Evolutionary conservation across 73 alveolate species (phyloP).

Genomic region (Halteria grandinella): DNA sequence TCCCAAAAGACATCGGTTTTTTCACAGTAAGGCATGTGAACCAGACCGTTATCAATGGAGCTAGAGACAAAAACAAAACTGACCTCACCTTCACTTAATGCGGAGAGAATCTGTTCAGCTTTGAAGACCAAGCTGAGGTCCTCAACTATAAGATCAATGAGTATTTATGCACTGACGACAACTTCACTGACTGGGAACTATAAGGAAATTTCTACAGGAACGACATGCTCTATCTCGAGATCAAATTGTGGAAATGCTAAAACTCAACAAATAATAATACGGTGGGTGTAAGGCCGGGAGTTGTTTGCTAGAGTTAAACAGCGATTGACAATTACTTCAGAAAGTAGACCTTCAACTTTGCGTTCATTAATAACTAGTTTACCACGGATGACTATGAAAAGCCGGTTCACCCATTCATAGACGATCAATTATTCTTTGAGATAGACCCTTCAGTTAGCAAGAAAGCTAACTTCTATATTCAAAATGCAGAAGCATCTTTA

Average conservation of each 20-base stretch:
- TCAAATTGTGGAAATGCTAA: slow-evolving; percentile 18
- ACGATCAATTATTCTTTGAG: background rate
- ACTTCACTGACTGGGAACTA: background rate
- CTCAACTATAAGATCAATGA: background rate
- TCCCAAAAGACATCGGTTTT: background rate
- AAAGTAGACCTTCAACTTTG: slow-evolving; percentile 16
- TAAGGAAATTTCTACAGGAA: slow-evolving; percentile 25
- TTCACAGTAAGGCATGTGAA: background rate
- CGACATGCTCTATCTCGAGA: background rate
- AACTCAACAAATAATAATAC: background rate
- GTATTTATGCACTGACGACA: background rate
- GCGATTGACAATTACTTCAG: slow-evolving; percentile 16
- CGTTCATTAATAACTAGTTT: slow-evolving; percentile 27
- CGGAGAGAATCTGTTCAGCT: background rate
- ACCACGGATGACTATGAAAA: slow-evolving; percentile 8
- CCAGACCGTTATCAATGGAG: background rate
- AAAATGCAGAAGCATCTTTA: background rate
- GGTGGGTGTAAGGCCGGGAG: background rate
- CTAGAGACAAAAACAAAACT: background rate
- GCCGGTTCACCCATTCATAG: slow-evolving; percentile 3
- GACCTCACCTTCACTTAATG: background rate
- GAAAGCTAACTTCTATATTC: slow-evolving; percentile 14
- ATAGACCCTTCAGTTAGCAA: background rate
- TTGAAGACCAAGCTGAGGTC: background rate
- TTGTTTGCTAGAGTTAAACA: background rate